A percentile compares a stretch with the other conserved stretches of the same genome.
Conservation (phyloP, 257 asterid species). For the Solanum lignicaule region DNA sequence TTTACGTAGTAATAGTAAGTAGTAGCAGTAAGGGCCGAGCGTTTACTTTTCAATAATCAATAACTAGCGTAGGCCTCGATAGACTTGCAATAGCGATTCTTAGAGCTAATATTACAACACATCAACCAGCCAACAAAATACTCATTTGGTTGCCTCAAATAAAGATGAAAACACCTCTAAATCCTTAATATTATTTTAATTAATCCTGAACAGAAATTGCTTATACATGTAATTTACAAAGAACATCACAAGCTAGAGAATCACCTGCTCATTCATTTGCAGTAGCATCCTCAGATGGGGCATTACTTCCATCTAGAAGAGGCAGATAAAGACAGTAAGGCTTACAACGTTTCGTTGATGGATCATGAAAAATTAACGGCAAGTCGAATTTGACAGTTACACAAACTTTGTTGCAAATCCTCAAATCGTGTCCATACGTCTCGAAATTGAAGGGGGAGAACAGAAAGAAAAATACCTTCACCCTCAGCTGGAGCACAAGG, state of each 20-base stretch:
- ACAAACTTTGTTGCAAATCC: neutral
- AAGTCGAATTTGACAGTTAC: neutral
- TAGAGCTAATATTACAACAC: neutral
- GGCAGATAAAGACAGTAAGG: neutral
- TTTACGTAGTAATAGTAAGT: neutral
- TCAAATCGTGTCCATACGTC: neutral
- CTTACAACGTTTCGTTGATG: neutral
- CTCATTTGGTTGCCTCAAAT: neutral
- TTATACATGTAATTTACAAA: neutral
- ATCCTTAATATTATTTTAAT: neutral
- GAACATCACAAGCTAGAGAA: slow-evolving; percentile 7
- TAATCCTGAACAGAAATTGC: neutral
- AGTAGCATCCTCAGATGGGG: slow-evolving; percentile 42
- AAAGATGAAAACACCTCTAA: neutral
- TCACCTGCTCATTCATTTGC: slow-evolving; percentile 28
- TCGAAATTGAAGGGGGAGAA: neutral
- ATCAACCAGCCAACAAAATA: neutral
- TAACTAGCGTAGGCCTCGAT: neutral
- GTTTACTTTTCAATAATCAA: neutral
- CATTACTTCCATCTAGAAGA: slow-evolving; percentile 40
- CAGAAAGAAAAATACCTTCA: slow-evolving; percentile 40
- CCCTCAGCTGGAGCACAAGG: slow-evolving; percentile 80
- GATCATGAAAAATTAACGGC: neutral
- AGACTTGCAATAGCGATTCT: neutral
- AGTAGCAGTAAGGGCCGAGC: neutral